These are phyloP conservation scores for Globisporangium acanthophoron DNA, from an alignment of 352 stramenopile genomes.

Conservation along the genomic window DNA sequence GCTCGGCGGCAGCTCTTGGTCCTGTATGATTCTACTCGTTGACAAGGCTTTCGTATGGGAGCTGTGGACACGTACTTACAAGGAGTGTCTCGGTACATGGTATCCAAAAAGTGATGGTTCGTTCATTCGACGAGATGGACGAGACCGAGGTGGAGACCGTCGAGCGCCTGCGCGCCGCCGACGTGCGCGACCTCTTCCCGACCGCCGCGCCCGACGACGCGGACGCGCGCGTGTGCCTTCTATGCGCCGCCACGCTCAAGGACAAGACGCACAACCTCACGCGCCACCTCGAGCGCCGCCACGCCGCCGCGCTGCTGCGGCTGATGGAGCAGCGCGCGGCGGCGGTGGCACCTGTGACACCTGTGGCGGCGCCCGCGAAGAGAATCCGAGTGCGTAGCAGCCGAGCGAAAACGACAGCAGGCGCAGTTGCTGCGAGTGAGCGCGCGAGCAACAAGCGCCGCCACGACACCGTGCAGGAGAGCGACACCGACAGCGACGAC, in stretches of 20 bases:
- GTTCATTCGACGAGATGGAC: constrained; percentile 14
- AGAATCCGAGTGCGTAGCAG: background rate
- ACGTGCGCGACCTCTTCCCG: constrained; percentile 49
- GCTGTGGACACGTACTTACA: background rate
- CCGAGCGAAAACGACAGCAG: background rate
- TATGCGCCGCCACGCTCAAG: constrained; percentile 43
- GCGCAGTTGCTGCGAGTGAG: background rate
- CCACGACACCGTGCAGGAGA: background rate
- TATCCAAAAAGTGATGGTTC: background rate
- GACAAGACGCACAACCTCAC: constrained; percentile 70
- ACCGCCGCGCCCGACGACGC: constrained; percentile 27
- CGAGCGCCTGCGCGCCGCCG: constrained; percentile 36
- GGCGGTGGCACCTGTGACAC: constrained; percentile 1
- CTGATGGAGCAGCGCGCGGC: constrained; percentile 37
- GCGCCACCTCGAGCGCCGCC: constrained; percentile 49
- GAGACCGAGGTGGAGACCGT: constrained; percentile 58
- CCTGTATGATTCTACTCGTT: background rate
- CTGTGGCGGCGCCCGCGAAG: constrained; percentile 10
- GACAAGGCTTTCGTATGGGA: no score
- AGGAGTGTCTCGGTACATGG: no score
- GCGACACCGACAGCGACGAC: background rate
- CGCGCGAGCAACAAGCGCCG: background rate
- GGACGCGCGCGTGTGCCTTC: constrained; percentile 35
- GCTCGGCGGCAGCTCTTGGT: background rate
- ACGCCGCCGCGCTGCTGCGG: constrained; percentile 40